phyloP scores from a whole-genome alignment of 2,329 filamentous ascomycete species.

The Ceratocystis eucalypticola region DNA sequence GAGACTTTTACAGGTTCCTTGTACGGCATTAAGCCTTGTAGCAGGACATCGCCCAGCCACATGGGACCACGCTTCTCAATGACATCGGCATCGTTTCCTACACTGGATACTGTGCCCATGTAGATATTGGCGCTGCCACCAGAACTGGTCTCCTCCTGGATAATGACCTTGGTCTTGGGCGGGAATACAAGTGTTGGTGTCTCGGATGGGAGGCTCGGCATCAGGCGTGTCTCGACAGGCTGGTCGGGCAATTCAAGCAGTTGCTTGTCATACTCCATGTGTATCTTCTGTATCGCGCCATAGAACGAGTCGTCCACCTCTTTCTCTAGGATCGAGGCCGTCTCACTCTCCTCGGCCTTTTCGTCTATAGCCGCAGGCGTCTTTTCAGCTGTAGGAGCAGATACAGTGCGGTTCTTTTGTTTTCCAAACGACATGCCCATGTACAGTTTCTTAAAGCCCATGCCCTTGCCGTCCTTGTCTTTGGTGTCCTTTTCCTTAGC shows the following conservation, averaged over 20 bases:
- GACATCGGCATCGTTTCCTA: slow-evolving; percentile 63
- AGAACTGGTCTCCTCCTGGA: slow-evolving; percentile 51
- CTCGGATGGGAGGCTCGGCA: slow-evolving; percentile 56
- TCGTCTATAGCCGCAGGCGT: slow-evolving; percentile 56
- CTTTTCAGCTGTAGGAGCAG: slow-evolving; percentile 53
- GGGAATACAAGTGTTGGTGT: slow-evolving; percentile 66
- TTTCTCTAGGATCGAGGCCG: slow-evolving; percentile 53
- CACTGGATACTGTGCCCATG: slow-evolving; percentile 67
- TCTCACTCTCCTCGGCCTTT: slow-evolving; percentile 55
- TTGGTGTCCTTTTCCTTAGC: slow-evolving; percentile 37
- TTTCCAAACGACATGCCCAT: slow-evolving; percentile 59
- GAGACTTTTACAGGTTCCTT: slow-evolving; percentile 97
- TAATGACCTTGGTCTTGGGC: slow-evolving; percentile 50
- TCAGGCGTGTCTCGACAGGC: slow-evolving; percentile 47
- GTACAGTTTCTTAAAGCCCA: slow-evolving; percentile 78
- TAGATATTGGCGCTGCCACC: slow-evolving; percentile 74
- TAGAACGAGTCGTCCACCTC: slow-evolving; percentile 62
- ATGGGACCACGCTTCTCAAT: slow-evolving; percentile 78
- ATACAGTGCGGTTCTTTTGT: slow-evolving; percentile 63
- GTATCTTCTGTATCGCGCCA: slow-evolving; percentile 60
- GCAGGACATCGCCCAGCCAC: slow-evolving; percentile 81
- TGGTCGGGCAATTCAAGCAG: slow-evolving; percentile 41
- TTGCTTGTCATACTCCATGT: slow-evolving; percentile 58
- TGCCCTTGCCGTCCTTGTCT: slow-evolving; percentile 43
- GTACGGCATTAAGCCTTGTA: slow-evolving; percentile 65